Base-by-base conservation (phyloP, 2,329 filamentous ascomycete species). In the Septoria petroselini region DNA sequence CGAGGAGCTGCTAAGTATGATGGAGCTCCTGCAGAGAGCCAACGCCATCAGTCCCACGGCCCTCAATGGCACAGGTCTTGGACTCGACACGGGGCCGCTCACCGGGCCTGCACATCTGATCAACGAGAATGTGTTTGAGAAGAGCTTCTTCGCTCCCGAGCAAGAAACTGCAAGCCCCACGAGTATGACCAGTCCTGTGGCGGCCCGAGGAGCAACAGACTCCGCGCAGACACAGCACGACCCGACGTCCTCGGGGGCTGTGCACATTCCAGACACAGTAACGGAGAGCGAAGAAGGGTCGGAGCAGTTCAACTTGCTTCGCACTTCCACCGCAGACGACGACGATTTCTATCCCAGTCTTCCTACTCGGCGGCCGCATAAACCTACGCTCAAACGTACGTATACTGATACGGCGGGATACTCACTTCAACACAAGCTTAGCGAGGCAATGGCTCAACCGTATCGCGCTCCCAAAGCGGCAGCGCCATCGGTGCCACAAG, bases 1-100 rank as follows among this genome's bases (percentile, higher is more conserved):
- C 69, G 74, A 88, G 43, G 91, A 96, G 61, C 80, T 90, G 40
- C 89, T 96, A 69, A 85, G 84, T 63, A 90, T 95, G 86, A 81
- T 96, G 70, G 91, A 97, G 64, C 75, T 96, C 50, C 74, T 96
- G 54, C 84, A 88, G 37, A 84, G 84, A 62, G 88, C 91, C 39
- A 88, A 91, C 58, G 71, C 96, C 18, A 82, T 91, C 48, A 85
- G 83, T 14, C 78, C 83, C 30, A 83, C 84, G 46, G 84, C 82
- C 54, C 68, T 83, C 25, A 77, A 75, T 41, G 70, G 71, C 34
- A 69, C 74, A 59, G 75, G 73, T 11, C 58, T 76, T 53, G 72
- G 72, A 15, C 53, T 70, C 66, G 58, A 69, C 67, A 60, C 65
- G 33, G 87, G 85, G 3, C 88, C 91, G 29, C 68, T 95, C 42